Evolutionary conservation across 768 basidiomycete species (phyloP), one percentile per base, ranked within the genome.

Genomic region (Rhodosporidiobolus sp.): DNA sequence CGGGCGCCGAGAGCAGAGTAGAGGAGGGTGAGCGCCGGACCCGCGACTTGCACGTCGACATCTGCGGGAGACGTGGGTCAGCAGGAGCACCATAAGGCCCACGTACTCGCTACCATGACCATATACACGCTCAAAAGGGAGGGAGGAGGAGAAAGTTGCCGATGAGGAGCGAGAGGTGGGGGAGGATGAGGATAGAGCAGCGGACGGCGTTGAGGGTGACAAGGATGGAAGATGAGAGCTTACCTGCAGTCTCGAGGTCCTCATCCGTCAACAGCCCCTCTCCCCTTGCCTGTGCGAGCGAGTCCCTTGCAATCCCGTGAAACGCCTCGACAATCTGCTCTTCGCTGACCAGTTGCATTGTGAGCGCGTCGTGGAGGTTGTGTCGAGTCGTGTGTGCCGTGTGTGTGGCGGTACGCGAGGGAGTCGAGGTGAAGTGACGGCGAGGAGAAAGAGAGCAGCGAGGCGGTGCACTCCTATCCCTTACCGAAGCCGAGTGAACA

Each of bases 1-100:
- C n/a, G n/a, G 43, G 86, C 88, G 34, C 90, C 84, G 11, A 93
- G 83, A 0, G 92, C 91, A 0, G 90, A 90, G 80, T 92, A 94
- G 81, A 90, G 93, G 0, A 94, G 84, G 72, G 89, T 90, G 22
- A 94, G 83, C 0, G 91, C 90, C 22, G 91, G 91, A 0, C 90
- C 90, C 88, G 63, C 63, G 24, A 30, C 45, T 32, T 65, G 58
- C 19, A 71, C 67, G 38, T 57, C 57, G 45, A 62, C 55, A 49
- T 54, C 67, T 59, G 49, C 0, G 65, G 58, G 20, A 1, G 4
- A 17, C 10, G 63, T 26, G 43, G 2, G 55, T 48, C 19, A 52
- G 56, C 45, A 28, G 34, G 63, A 20, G 43, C 30, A 26, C 43
- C 32, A 26, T 16, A 28, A 45, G 43, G 19, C 12, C 26, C 48